These are phyloP conservation scores for Hymenoscyphus occultus DNA, from an alignment of 2,329 filamentous ascomycete genomes.

Conservation along the genomic window DNA sequence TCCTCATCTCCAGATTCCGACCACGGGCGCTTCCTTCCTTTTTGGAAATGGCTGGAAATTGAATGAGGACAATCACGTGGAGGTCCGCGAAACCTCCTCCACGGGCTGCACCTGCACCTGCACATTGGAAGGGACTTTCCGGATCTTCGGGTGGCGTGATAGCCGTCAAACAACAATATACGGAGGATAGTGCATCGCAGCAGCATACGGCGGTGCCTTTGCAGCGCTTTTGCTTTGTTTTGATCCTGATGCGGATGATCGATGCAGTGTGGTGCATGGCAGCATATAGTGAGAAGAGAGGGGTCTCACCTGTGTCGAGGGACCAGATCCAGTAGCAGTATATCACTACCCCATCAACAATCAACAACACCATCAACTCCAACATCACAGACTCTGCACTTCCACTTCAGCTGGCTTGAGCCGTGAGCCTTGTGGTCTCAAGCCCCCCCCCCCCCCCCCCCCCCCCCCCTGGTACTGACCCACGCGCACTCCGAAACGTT, in stretches of 20 bases:
- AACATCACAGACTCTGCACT: background rate
- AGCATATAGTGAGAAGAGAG: background rate
- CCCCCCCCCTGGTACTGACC: background rate
- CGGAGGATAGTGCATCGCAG: background rate
- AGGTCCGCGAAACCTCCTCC: too few species aligned
- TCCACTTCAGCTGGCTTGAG: too few species aligned
- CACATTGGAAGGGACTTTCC: background rate
- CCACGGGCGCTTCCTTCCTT: too few species aligned
- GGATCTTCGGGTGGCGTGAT: constrained; percentile 2
- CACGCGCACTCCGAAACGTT: background rate
- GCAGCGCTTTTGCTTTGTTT: background rate
- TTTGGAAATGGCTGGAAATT: too few species aligned
- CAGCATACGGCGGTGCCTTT: background rate
- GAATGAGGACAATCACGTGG: too few species aligned
- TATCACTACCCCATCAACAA: too few species aligned
- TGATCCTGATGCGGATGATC: too few species aligned
- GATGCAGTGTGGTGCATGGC: background rate
- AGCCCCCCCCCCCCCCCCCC: background rate
- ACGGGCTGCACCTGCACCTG: too few species aligned
- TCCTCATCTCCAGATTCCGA: background rate
- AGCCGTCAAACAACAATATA: background rate
- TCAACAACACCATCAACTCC: background rate
- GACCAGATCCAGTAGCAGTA: too few species aligned
- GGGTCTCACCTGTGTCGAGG: background rate
- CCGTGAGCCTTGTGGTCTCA: too few species aligned